Base-by-base conservation (phyloP, 768 basidiomycete species). In the Russula olivacea region DNA sequence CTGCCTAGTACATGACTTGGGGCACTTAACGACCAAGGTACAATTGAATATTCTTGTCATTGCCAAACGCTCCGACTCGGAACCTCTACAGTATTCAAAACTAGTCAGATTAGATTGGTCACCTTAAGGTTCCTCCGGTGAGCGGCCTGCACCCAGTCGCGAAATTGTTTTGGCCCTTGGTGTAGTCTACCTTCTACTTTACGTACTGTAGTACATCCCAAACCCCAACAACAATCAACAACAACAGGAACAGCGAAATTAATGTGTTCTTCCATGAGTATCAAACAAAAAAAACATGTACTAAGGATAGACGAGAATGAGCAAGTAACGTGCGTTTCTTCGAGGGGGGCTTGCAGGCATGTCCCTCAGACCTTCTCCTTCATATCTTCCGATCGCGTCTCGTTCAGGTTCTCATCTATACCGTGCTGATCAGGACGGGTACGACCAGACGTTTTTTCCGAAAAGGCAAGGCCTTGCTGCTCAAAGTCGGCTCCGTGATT, bases 401-500 rank as follows among this genome's bases (percentile, higher is more conserved):
- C 59, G 17, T 23, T 53, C 30, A 25, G 10, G 32, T 45, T 53
- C 17, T 60, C 59, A 25, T 60, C 51, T 21, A 28, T 15, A 38
- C 14, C 34, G 11, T 43, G 32, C 15, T 8, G 36, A 28, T 34
- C 45, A 17, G 7, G 23, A 47, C 7, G 21, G 10, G 25, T 12
- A 5, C n/a, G n/a, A 11, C 25, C 17, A 15, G 32, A 11, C 30
- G 11, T 12, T 12, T 21, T 2, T 17, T 53, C 59, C 2, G 28
- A 15, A 23, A 60, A 53, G 14, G 59, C 59, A 6, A 40, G 28
- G 32, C 40, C 28, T 0, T 59, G 40, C 9, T 23, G 12, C n/a
- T 51, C 50, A 52, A 60, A 60, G 41, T 34, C 4, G 17, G 59
- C 6, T 32, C 59, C 59, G 32, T 60, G 59, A 12, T 60, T 60